Percentiles rank a stretch among this genome's conserved stretches.
Evolutionary conservation across 257 asterid species (phyloP).

Genomic region (Nicotiana knightiana): DNA sequence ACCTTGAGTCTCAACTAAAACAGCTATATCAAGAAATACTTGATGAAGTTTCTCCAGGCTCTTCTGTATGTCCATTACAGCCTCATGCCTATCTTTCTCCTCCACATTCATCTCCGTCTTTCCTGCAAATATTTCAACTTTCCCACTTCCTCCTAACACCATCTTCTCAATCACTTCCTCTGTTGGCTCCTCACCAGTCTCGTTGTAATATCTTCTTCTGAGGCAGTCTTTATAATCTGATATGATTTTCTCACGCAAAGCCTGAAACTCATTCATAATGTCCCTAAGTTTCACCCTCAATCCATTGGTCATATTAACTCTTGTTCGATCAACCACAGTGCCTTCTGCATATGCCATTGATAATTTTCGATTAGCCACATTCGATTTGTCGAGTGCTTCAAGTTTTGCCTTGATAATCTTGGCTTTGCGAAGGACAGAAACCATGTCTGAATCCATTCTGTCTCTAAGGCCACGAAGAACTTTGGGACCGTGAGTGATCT

Average conservation of each 20-base stretch:
- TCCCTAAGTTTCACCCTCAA: constrained; percentile 56
- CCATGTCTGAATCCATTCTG: constrained; percentile 77
- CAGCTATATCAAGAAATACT: constrained; percentile 85
- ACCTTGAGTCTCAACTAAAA: constrained; percentile 74
- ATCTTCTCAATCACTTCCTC: constrained; percentile 61
- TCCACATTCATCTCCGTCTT: constrained; percentile 35
- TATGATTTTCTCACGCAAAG: constrained; percentile 53
- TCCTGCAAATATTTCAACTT: constrained; percentile 31
- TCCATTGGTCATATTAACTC: constrained; percentile 58
- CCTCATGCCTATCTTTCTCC: constrained; percentile 66
- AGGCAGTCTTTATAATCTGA: constrained; percentile 64
- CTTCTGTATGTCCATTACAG: constrained; percentile 76
- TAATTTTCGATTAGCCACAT: constrained; percentile 30
- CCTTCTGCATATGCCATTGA: constrained; percentile 42
- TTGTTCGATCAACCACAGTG: constrained; percentile 60
- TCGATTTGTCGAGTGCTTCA: constrained; percentile 54
- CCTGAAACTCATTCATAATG: constrained; percentile 61
- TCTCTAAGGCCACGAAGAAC: constrained; percentile 71
- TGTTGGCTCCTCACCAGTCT: constrained; percentile 51
- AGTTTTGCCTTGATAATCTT: constrained; percentile 49
- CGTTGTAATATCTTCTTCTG: constrained; percentile 56
- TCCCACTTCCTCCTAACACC: constrained; percentile 41
- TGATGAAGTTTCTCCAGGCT: constrained; percentile 88
- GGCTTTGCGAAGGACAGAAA: constrained; percentile 60
- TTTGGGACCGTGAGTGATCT: constrained; percentile 59